Base-by-base conservation (phyloP, 2,329 filamentous ascomycete genomes). In the Alternaria viburni region DNA sequence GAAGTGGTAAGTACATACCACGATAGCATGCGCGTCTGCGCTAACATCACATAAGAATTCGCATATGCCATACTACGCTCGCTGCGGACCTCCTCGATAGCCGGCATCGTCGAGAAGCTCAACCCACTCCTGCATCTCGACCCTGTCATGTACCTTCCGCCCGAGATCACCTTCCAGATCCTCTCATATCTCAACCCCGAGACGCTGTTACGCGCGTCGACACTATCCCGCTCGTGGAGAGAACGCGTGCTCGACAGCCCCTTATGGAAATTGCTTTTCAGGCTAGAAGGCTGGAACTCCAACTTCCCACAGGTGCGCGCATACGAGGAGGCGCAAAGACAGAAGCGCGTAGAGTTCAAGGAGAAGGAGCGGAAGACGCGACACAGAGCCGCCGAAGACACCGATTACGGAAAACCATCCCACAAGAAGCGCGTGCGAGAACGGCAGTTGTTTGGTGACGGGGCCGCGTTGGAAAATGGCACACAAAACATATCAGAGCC, bases 71-170 rank as follows among this genome's bases (percentile, higher is more conserved):
- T 97, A 23, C 85, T 97, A 59, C 88, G 90, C 62, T 90, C 91
- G 60, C 85, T 97, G 26, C 92, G 91, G 17, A 96, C 93, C 1
- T 91, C 91, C 7, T 88, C 90, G 57, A 90, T 97, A 63, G 90
- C 91, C 54, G 86, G 90, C 47, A 92, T 97, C 57, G 92, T 97
- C 50, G 88, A 94, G 58, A 88, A 90, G 67, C 83, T 97, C 17
- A 91, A 90, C 66, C 92, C 93, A 5, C 87, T 94, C 56, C 89
- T 98, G 3, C 94, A 97, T 80, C 95, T 97, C 81, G 93, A 99
- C 81, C 97, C 97, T 58, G 89, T 97, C 45, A 84, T 88, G 67
- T 89, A 93, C 73, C 87, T 99, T 1, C 96, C 96, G 0, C 89
- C 92, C 25, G 96, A 99, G 79, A 91, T 99, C 72, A 96, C 93